These are phyloP conservation scores for Hippophae rhamnoides DNA, from an alignment of 306 rosid genomes.

Conservation along the genomic window DNA sequence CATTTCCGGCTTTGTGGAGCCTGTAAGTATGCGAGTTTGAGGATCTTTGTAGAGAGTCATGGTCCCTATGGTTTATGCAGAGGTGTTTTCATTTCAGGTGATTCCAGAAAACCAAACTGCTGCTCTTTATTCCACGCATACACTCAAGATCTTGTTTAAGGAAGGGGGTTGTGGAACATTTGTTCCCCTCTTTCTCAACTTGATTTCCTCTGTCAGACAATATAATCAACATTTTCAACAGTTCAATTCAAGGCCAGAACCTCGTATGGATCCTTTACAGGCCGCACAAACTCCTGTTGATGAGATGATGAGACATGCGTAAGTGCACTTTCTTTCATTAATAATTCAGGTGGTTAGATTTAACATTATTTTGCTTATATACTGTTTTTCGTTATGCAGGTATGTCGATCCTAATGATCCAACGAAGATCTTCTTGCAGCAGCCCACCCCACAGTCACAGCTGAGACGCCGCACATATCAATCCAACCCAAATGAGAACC, in stretches of 20 bases:
- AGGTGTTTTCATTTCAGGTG: conserved; percentile 35
- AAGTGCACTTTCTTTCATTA: conserved; percentile 21
- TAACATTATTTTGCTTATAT: background rate
- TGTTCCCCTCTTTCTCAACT: conserved; percentile 86
- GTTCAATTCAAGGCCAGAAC: conserved; percentile 23
- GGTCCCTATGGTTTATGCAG: background rate
- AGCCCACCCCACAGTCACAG: conserved; percentile 72
- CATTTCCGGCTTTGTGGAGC: conserved; percentile 85
- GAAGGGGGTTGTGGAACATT: conserved; percentile 98
- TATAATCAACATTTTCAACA: conserved; percentile 54
- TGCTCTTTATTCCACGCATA: conserved; percentile 76
- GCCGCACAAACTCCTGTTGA: conserved; percentile 97
- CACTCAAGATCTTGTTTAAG: conserved; percentile 85
- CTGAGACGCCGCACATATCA: conserved; percentile 90
- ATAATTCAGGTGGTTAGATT: background rate
- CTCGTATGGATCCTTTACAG: conserved; percentile 68
- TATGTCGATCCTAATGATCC: conserved; percentile 98
- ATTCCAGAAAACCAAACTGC: conserved; percentile 68
- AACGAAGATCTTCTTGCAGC: conserved; percentile 88
- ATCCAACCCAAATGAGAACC: conserved; percentile 44
- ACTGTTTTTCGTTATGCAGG: conserved; percentile 40
- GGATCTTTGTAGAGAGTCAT: conserved; percentile 1
- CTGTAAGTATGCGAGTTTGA: conserved; percentile 43
- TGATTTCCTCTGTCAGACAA: conserved; percentile 76
- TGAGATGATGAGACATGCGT: conserved; percentile 99